phyloP scores from a whole-genome alignment of 768 basidiomycete genomes.

The Suillus ampliporus region DNA sequence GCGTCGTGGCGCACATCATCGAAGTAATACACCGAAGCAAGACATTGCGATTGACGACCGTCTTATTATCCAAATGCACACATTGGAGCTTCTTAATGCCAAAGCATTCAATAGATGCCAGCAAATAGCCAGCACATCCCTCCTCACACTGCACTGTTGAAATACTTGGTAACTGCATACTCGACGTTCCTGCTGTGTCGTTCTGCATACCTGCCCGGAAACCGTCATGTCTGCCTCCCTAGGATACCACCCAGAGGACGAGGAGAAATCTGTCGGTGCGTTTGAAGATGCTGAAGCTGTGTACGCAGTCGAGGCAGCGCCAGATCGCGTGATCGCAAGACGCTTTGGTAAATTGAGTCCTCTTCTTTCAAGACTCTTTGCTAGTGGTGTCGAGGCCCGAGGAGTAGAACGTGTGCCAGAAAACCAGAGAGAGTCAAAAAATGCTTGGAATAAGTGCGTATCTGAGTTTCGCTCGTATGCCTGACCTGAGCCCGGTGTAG shows the following conservation, averaged over 20 bases:
- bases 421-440: slow-evolving; percentile 48
- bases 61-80: neutral
- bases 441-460: slow-evolving; percentile 51
- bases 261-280: slow-evolving; percentile 21
- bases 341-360: slow-evolving; percentile 39
- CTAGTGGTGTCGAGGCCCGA: slow-evolving; percentile 56
- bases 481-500: slow-evolving; percentile 25
- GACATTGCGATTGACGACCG: neutral
- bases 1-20: neutral
- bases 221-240: neutral
- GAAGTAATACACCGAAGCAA: neutral
- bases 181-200: neutral
- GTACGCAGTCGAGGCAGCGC: slow-evolving; percentile 29
- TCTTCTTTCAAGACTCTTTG: slow-evolving; percentile 46
- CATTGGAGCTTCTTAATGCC: neutral
- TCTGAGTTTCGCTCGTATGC: slow-evolving; percentile 5
- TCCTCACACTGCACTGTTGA: neutral
- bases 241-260: slow-evolving; percentile 18
- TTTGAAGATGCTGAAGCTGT: slow-evolving; percentile 1
- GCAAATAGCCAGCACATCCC: slow-evolving; percentile 1
- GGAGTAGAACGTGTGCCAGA: slow-evolving; percentile 62
- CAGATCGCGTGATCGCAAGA: slow-evolving; percentile 31
- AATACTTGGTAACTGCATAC: neutral
- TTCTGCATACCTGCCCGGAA: neutral
- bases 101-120: neutral